Conservation (phyloP, 2,329 filamentous ascomycete genomes). For the Xylaria sp. region DNA sequence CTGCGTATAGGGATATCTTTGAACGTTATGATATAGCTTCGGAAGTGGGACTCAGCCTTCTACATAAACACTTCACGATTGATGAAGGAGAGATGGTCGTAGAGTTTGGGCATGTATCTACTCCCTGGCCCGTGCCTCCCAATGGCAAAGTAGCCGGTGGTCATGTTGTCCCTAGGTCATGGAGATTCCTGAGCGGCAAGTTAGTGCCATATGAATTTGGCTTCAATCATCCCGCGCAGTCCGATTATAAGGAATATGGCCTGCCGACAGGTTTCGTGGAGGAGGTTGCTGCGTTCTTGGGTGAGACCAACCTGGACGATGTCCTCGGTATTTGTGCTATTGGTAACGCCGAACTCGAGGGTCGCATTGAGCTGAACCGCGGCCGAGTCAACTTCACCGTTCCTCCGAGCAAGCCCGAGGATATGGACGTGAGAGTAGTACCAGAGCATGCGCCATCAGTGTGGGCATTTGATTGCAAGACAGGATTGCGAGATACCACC, state of each 20-base stretch:
- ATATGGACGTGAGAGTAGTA: constrained; percentile 31
- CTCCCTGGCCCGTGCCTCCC: constrained; percentile 28
- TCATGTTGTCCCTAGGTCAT: constrained; percentile 31
- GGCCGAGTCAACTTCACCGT: constrained; percentile 31
- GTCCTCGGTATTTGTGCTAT: constrained; percentile 31
- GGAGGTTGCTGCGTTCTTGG: constrained; percentile 27
- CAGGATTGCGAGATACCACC: constrained; percentile 26
- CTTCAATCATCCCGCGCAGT: constrained; percentile 33
- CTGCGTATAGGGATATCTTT: constrained; percentile 27
- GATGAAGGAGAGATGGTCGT: constrained; percentile 30
- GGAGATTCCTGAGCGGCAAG: constrained; percentile 24
- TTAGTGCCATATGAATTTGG: constrained; percentile 27
- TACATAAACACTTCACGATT: constrained; percentile 32
- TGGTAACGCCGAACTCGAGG: constrained; percentile 25
- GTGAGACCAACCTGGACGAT: constrained; percentile 22
- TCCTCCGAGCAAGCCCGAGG: constrained; percentile 30
- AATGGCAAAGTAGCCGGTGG: constrained; percentile 30
- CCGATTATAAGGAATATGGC: constrained; percentile 20
- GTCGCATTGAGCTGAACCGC: constrained; percentile 32
- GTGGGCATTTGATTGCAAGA: constrained; percentile 33
- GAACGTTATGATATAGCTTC: constrained; percentile 31
- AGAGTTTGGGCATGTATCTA: constrained; percentile 32
- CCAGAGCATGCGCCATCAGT: constrained; percentile 31
- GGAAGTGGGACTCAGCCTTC: constrained; percentile 24
- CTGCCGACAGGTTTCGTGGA: constrained; percentile 24